These are phyloP conservation scores for Purpureocillium takamizusanense DNA, from an alignment of 2,329 filamentous ascomycete species.

Conservation along the genomic window DNA sequence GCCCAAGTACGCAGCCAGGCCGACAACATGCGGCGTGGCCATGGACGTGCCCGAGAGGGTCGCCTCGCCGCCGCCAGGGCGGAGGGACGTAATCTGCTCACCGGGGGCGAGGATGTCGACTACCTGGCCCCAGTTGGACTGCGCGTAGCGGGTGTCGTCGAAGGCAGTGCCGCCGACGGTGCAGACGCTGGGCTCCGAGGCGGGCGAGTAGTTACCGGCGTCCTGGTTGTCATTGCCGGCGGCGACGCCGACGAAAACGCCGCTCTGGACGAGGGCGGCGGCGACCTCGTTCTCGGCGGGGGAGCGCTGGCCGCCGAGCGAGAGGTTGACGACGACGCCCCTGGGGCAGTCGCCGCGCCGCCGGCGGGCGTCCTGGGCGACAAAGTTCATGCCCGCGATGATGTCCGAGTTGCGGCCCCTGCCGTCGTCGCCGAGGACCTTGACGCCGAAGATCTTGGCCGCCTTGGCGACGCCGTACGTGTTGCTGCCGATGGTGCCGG, in stretches of 20 bases:
- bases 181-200: conserved; percentile 32
- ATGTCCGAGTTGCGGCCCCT: conserved; percentile 25
- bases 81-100: conserved; percentile 31
- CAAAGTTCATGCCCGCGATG: conserved; percentile 31
- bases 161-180: conserved; percentile 34
- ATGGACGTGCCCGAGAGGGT: conserved; percentile 38
- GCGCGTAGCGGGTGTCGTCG: conserved; percentile 25
- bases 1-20: conserved; percentile 18
- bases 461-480: conserved; percentile 31
- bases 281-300: conserved; percentile 36
- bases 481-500: conserved; percentile 22
- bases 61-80: conserved; percentile 23
- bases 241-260: conserved; percentile 40
- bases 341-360: conserved; percentile 22
- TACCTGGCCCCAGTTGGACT: conserved; percentile 37
- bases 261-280: conserved; percentile 26
- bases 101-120: conserved; percentile 38
- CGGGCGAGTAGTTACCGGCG: conserved; percentile 29
- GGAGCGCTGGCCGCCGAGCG: conserved; percentile 34
- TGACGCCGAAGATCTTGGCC: conserved; percentile 25
- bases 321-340: conserved; percentile 41
- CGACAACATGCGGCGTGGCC: conserved; percentile 35
- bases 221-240: conserved; percentile 37
- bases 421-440: conserved; percentile 25
- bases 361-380: conserved; percentile 21